Conservation (phyloP, 352 stramenopile species). For the Phytophthora pistaciae region DNA sequence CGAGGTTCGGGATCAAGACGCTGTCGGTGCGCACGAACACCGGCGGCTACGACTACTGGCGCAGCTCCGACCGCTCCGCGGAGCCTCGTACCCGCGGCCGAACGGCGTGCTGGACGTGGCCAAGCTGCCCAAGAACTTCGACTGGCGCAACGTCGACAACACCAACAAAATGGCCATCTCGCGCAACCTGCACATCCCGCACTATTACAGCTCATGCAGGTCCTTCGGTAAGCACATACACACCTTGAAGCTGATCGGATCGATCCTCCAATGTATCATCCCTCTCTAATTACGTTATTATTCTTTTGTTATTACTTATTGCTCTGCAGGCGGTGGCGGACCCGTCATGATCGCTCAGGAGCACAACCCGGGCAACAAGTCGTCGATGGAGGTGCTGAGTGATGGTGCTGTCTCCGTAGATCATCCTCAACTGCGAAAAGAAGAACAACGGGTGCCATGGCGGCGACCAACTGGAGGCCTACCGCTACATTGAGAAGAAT, state of each 20-base stretch:
- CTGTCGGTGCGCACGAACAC: no score
- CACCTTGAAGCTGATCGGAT: constrained; percentile 20
- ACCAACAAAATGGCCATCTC: no score
- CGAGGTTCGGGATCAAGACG: no score
- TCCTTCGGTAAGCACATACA: constrained; percentile 63
- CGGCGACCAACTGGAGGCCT: constrained; percentile 92
- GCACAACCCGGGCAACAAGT: constrained; percentile 54
- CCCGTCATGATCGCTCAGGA: constrained; percentile 85
- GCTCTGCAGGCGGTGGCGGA: constrained; percentile 73
- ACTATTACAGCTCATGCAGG: constrained; percentile 93
- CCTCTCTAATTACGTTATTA: neutral
- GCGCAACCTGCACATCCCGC: constrained; percentile 59
- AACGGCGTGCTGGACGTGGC: no score
- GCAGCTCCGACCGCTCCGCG: neutral
- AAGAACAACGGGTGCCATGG: constrained; percentile 93
- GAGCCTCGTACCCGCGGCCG: no score
- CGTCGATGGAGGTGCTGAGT: constrained; percentile 73
- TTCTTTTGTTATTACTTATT: constrained; percentile 12
- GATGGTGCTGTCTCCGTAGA: constrained; percentile 85
- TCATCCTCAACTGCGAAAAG: constrained; percentile 89
- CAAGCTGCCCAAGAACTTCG: no score
- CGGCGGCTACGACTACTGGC: neutral
- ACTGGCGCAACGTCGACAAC: no score
- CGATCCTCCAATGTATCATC: constrained; percentile 2
- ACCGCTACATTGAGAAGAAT: constrained; percentile 93